Base-by-base conservation (phyloP, 2,329 filamentous ascomycete species). In the Ceratocystis alfenasii region DNA sequence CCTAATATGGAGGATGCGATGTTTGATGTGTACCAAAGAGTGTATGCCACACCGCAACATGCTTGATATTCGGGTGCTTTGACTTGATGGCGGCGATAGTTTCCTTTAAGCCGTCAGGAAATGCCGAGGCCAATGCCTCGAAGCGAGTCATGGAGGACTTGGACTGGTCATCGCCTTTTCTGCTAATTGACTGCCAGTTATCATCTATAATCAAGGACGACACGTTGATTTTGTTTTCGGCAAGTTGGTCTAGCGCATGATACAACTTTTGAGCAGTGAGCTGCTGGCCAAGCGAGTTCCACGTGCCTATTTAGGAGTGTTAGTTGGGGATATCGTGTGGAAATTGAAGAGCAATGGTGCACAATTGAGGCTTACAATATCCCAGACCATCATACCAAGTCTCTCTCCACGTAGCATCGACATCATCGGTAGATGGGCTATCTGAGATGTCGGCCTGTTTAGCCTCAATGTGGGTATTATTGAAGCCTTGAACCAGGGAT, bases 31-130 rank as follows among this genome's bases (percentile, higher is more conserved):
- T 65, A 72, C 71, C 80, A 36, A 88, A 74, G 0, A 97, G 79
- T 0, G 93, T 90, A 76, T 99, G 94, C 94, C 94, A 99, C 0
- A 97, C 93, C 10, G 89, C 90, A 63, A 97, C 83, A 70, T 96
- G 88, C 68, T 88, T 82, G 67, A 97, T 87, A 67, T 85, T 83
- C 0, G 86, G 85, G 71, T 92, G 83, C 17, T 80, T 81, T 20
- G 81, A 76, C 25, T 90, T 85, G 67, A 97, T 89, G 5, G 83
- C 81, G 4, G 80, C 76, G 1, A 95, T 80, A 0, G 87, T 85
- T 5, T 84, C 79, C 72, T 87, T 89, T 7, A 99, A 78, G 0
- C 94, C 94, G 1, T 82, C 78, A 0, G 93, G 92, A 68, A 99
- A 99, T 0, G 85, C 84, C 30, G 82, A 79, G 10, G 84, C 81